Base-by-base conservation (phyloP, 108 stramenopile species). In the Conticribra guillardii region DNA sequence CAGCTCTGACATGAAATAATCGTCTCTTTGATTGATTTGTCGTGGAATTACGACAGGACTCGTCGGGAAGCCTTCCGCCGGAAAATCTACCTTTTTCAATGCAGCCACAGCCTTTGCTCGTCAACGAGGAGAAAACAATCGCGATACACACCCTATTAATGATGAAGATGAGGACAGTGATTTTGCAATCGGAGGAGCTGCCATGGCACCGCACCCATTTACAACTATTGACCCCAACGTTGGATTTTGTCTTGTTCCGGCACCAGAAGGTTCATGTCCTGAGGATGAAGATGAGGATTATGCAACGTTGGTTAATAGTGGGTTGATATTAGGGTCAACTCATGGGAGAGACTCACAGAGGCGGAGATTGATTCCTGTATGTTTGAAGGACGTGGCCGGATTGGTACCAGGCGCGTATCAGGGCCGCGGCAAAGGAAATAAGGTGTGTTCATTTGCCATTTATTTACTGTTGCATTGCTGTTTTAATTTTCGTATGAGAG, bases 171-270 rank as follows among this genome's bases (percentile, higher is more conserved):
- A 34, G 46, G 52, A 74, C 54, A 29, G 45, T 51, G 44, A 34
- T 27, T 32, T 71, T 37, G 44, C 65, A 58, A 45, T 84, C 28
- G 92, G 89, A 21, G 93, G 93, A n/a, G 93, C 93, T 5, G 80
- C 89, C n/a, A 91, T 94, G 88, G 96, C 93, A 28, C 91, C 94
- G 1, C 87, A 90, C 74, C 94, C 96, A 17, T 97, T 97, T 53
- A 95, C 96, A 48, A 97, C 94, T n/a, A 97, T 96, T 44, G 93
- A 96, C 73, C 94, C 96, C 33, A 97, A 97, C 60, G 73, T 88
- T 34, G 93, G 96, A 4, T 88, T 69, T 67, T 91, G 91, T 48
- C 60, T 89, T 3, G 83, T 90, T 27, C 93, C 93, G 9, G 87
- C 91, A 7, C 28, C 44, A 21, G 23, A 27, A 2, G 89, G 87